Conservation (phyloP, 192 early-diverging fungal species). For the Linnemannia elongata region DNA sequence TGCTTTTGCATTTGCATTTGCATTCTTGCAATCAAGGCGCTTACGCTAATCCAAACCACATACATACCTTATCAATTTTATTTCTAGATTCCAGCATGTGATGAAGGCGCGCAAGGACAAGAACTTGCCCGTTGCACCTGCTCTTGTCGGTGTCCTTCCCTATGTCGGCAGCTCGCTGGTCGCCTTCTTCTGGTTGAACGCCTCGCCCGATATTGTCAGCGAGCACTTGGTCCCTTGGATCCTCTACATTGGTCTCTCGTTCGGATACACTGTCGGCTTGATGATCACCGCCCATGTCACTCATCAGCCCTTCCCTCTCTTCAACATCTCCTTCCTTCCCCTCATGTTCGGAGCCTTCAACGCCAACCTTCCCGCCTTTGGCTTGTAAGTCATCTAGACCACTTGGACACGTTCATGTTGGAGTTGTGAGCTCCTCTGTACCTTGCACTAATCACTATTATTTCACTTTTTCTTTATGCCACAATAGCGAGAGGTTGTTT, state of each 20-base stretch:
- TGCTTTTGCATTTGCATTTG: background rate
- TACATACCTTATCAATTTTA: background rate
- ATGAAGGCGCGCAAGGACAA: constrained; percentile 69
- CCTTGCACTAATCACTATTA: background rate
- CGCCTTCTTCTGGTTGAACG: constrained; percentile 75
- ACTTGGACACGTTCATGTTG: background rate
- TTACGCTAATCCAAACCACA: background rate
- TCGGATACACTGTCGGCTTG: constrained; percentile 85
- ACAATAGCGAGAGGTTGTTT: constrained; percentile 58
- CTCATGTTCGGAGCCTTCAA: constrained; percentile 73
- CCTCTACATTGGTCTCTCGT: constrained; percentile 77
- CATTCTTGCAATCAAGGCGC: background rate
- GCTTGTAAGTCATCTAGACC: constrained; percentile 51
- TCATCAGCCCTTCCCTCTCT: constrained; percentile 85
- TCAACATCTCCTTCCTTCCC: constrained; percentile 75
- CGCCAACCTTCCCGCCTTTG: constrained; percentile 64
- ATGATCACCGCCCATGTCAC: constrained; percentile 91
- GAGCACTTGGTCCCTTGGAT: constrained; percentile 79
- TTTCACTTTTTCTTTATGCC: constrained; percentile 18
- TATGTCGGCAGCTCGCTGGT: constrained; percentile 65
- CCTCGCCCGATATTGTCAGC: constrained; percentile 75
- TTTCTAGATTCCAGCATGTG: constrained; percentile 71
- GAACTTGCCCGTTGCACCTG: constrained; percentile 62
- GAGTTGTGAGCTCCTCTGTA: too few species aligned
- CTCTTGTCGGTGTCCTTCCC: constrained; percentile 76